Percentiles rank a stretch among this genome's conserved stretches.
These are phyloP conservation scores for Grosmannia huntii DNA, from an alignment of 2,329 filamentous ascomycete species.

Conservation along the genomic window DNA sequence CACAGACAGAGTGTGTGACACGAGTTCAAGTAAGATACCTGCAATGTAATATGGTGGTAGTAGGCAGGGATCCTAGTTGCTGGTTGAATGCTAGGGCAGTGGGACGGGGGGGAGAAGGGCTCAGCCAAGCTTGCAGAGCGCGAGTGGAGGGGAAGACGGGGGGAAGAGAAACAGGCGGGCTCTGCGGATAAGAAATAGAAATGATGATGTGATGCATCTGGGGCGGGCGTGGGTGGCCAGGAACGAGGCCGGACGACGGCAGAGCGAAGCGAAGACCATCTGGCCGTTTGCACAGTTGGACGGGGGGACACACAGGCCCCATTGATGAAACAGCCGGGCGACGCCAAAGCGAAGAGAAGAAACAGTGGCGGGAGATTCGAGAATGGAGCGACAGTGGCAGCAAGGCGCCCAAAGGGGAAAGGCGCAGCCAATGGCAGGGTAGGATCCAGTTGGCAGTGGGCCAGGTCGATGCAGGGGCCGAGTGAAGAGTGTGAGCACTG, in stretches of 20 bases:
- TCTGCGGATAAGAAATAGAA: too few relatives aligned
- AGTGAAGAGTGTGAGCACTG: neutral
- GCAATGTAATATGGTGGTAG: too few relatives aligned
- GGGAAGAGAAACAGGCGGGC: neutral
- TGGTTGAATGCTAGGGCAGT: too few relatives aligned
- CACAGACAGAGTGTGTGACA: too few relatives aligned
- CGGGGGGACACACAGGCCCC: conserved; percentile 6
- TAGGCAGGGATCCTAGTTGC: too few relatives aligned
- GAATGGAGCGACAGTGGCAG: neutral
- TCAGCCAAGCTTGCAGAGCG: neutral
- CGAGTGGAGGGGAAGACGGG: neutral
- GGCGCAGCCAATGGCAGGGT: neutral
- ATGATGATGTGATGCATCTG: too few relatives aligned
- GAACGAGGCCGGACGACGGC: neutral
- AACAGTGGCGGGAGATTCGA: conserved; percentile 1
- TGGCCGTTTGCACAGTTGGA: neutral
- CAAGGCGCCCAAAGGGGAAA: neutral
- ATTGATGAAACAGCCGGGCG: conserved; percentile 22
- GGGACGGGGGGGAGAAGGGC: too few relatives aligned
- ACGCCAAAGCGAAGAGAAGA: conserved; percentile 12
- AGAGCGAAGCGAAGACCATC: neutral
- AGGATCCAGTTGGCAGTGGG: neutral
- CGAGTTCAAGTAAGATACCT: too few relatives aligned
- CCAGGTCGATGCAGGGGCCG: neutral
- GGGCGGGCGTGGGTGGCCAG: neutral